Percentiles rank a stretch among this genome's conserved stretches.
phyloP scores from a whole-genome alignment of 108 stramenopile species.

The Ochromonas danica region DNA sequence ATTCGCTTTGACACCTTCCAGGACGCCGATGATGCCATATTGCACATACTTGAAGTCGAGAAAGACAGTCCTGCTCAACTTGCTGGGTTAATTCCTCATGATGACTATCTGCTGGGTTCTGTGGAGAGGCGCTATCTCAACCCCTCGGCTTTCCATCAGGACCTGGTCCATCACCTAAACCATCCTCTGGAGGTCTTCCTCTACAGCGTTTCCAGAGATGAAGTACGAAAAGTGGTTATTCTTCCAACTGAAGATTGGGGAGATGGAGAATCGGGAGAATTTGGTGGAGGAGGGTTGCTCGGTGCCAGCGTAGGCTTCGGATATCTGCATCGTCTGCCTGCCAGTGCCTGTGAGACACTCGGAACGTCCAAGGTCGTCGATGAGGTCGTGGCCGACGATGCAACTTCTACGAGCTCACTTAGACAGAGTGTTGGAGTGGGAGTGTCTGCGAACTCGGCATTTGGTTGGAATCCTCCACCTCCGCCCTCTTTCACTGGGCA shows the following conservation, averaged over 20 bases:
- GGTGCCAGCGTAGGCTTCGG: conserved; percentile 90
- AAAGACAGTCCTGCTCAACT: conserved; percentile 52
- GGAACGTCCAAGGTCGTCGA: too few species aligned
- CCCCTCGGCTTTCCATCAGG: conserved; percentile 61
- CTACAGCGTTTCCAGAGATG: conserved; percentile 79
- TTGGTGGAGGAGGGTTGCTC: conserved; percentile 74
- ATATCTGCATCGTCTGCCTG: conserved; percentile 81
- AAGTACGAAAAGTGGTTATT: conserved; percentile 79
- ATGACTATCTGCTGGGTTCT: conserved; percentile 56
- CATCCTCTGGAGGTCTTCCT: conserved; percentile 84
- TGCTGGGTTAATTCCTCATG: conserved; percentile 49
- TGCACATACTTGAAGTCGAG: conserved; percentile 29
- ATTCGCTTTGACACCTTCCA: conserved; percentile 74
- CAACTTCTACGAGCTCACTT: too few species aligned
- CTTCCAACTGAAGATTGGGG: conserved; percentile 80
- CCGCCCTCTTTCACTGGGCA: too few species aligned
- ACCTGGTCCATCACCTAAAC: conserved; percentile 67
- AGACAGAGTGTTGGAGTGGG: too few species aligned
- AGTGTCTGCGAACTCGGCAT: too few species aligned
- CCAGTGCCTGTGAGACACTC: conserved; percentile 35
- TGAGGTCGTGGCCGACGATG: too few species aligned
- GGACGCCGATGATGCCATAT: conserved; percentile 12
- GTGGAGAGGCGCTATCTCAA: conserved; percentile 46
- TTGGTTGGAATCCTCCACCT: too few species aligned
- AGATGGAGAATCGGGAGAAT: too few species aligned